Evolutionary conservation across 2,329 filamentous ascomycete genomes (phyloP).

Genomic region (Fusarium keratoplasticum): DNA sequence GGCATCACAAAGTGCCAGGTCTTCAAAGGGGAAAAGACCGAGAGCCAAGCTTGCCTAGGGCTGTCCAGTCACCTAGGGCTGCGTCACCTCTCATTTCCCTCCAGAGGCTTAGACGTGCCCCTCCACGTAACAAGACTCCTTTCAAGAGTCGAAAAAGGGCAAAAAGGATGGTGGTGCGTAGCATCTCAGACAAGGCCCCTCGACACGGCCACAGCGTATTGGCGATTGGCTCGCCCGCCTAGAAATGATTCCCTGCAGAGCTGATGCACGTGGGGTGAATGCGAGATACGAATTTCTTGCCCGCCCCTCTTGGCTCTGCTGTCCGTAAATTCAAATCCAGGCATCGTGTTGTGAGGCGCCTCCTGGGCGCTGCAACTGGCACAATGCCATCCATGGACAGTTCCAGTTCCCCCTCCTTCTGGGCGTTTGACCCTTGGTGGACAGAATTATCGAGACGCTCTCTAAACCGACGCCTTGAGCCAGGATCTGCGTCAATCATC

Average conservation of each 20-base stretch:
- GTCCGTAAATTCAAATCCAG: background rate
- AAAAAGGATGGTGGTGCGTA: background rate
- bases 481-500: slow-evolving; percentile 1
- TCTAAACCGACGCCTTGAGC: slow-evolving; percentile 7
- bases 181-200: background rate
- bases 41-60: background rate
- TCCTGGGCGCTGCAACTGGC: too few species aligned
- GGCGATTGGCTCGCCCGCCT: slow-evolving; percentile 14
- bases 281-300: slow-evolving; percentile 43
- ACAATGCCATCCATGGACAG: too few species aligned
- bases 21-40: background rate
- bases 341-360: background rate
- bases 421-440: slow-evolving; percentile 19
- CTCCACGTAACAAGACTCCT: slow-evolving; percentile 24
- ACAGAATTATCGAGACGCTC: slow-evolving; percentile 33
- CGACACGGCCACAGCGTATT: background rate
- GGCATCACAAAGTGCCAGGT: background rate
- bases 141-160: background rate
- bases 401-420: background rate
- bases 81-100: slow-evolving; percentile 25
- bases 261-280: slow-evolving; percentile 32
- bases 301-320: background rate
- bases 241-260: slow-evolving; percentile 4
- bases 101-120: slow-evolving; percentile 26
- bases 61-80: background rate